Conservation (phyloP, 2,329 filamentous ascomycete genomes). For the Fusarium citri region DNA sequence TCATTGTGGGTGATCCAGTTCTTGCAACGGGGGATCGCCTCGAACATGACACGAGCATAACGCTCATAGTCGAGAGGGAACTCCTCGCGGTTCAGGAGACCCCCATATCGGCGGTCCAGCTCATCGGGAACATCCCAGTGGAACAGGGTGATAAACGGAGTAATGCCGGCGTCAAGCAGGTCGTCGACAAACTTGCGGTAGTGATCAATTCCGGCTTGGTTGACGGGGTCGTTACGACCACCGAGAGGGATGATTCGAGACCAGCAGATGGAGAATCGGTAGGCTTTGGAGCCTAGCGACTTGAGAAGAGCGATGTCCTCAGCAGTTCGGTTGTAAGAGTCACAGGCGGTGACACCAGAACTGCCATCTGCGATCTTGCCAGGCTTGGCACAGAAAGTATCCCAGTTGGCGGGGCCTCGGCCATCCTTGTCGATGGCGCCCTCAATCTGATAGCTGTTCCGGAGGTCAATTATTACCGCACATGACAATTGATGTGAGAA, state of each 20-base stretch:
- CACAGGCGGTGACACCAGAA: slow-evolving; percentile 82
- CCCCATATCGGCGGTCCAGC: slow-evolving; percentile 83
- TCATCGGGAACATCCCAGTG: slow-evolving; percentile 90
- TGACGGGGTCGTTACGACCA: slow-evolving; percentile 83
- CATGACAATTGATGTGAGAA: slow-evolving; percentile 11
- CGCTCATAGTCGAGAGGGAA: slow-evolving; percentile 84
- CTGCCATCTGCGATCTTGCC: slow-evolving; percentile 85
- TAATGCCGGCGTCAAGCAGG: slow-evolving; percentile 79
- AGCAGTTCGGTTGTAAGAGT: slow-evolving; percentile 83
- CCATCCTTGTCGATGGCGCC: slow-evolving; percentile 80
- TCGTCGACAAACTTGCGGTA: slow-evolving; percentile 85
- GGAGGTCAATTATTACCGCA: slow-evolving; percentile 25
- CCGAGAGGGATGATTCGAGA: slow-evolving; percentile 87
- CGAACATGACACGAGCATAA: slow-evolving; percentile 82
- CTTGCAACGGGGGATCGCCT: slow-evolving; percentile 80
- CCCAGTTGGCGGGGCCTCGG: slow-evolving; percentile 87
- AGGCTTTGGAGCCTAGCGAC: slow-evolving; percentile 76
- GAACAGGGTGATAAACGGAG: slow-evolving; percentile 83
- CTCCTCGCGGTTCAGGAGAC: slow-evolving; percentile 82
- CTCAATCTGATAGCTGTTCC: slow-evolving; percentile 86
- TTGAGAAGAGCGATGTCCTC: slow-evolving; percentile 85
- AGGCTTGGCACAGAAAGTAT: slow-evolving; percentile 83
- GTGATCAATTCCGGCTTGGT: slow-evolving; percentile 80
- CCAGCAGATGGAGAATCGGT: slow-evolving; percentile 89
- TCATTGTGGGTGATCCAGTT: slow-evolving; percentile 94